A percentile compares a stretch with the other conserved stretches of the same genome.
These are phyloP conservation scores for Fusarium annulatum DNA, from an alignment of 2,329 filamentous ascomycete genomes.

Conservation along the genomic window DNA sequence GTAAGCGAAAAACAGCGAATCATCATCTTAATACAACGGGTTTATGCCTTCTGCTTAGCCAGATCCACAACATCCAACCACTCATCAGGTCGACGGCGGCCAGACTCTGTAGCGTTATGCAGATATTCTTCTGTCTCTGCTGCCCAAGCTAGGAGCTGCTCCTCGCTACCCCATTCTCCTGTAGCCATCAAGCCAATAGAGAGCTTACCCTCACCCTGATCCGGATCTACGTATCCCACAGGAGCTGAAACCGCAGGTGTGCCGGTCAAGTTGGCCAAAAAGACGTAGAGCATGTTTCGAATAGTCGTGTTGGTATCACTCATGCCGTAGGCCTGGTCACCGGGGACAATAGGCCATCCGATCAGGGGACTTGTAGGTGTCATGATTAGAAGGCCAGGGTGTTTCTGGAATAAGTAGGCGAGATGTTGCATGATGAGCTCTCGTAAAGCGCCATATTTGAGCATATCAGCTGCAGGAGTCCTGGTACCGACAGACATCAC, in stretches of 20 bases:
- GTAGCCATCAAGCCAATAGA: conserved; percentile 72
- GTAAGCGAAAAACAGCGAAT: background rate
- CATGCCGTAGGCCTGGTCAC: conserved; percentile 75
- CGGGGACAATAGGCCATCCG: conserved; percentile 74
- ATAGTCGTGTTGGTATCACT: conserved; percentile 79
- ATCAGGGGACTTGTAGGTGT: conserved; percentile 81
- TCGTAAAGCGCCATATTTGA: conserved; percentile 79
- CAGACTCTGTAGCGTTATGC: conserved; percentile 58
- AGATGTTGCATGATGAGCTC: conserved; percentile 83
- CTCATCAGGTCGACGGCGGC: conserved; percentile 61
- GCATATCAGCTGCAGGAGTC: conserved; percentile 75
- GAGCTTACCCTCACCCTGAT: conserved; percentile 67
- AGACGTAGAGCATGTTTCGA: conserved; percentile 86
- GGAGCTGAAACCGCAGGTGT: conserved; percentile 81
- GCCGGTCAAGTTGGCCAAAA: conserved; percentile 84
- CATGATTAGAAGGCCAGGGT: conserved; percentile 82
- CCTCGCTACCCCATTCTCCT: conserved; percentile 75
- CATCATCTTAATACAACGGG: background rate
- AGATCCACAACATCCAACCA: conserved; percentile 68
- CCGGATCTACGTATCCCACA: conserved; percentile 74
- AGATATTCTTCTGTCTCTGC: conserved; percentile 67
- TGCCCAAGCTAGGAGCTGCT: conserved; percentile 71
- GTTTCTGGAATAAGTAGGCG: conserved; percentile 72
- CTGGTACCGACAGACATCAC: conserved; percentile 73
- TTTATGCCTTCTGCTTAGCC: conserved; percentile 28